Base-by-base conservation (phyloP, 2,329 filamentous ascomycete species). In the Colletotrichum sp. region DNA sequence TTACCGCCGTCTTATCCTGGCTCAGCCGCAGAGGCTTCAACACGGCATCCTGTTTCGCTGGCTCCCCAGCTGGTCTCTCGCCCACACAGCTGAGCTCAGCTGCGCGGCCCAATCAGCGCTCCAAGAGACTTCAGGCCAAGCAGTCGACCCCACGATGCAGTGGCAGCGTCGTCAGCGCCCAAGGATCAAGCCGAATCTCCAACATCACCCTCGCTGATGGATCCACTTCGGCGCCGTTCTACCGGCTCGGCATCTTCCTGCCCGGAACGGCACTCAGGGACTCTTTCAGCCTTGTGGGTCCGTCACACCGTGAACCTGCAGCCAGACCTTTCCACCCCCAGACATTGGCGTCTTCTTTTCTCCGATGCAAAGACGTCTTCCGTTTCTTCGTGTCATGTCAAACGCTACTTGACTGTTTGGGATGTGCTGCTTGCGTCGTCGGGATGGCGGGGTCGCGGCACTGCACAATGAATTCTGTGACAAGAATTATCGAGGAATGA, bases 271-370 rank as follows among this genome's bases (percentile, higher is more conserved):
- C 56, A 16, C 56, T 13, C 58, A 34, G 64, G 34, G 43, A 25
- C 43, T 25, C 27, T 10, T 39, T 76, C 74, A 76, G 74, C 74
- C 74, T 74, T 76, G 74, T 76, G 74, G 74, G 70, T 69, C 74
- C 25, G 28, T 58, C 64, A 56, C 43, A 27, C 39, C 15, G 52
- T 36, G 28, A 60, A 7, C 28, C 43, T 60, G 68, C 56, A 64
- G 56, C 68, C 39, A 55, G 1, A 8, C n/a, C 13, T 62, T 34
- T 36, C 36, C 34, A 36, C 36, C 67, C 34, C 56, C 36, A 22
- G n/a, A 52, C 43, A 52, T 52, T 52, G 43, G 43, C 43, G n/a
- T 52, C n/a, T 52, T 52, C n/a, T 52, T 52, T 52, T 52, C 10
- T 52, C 43, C 43, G 43, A 52, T 52, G 43, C 43, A n/a, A 52